Percentiles rank a stretch among this genome's conserved stretches.
These are phyloP conservation scores for Microstegium vimineum DNA, from an alignment of 176 grass and related monocot species.

Conservation along the genomic window DNA sequence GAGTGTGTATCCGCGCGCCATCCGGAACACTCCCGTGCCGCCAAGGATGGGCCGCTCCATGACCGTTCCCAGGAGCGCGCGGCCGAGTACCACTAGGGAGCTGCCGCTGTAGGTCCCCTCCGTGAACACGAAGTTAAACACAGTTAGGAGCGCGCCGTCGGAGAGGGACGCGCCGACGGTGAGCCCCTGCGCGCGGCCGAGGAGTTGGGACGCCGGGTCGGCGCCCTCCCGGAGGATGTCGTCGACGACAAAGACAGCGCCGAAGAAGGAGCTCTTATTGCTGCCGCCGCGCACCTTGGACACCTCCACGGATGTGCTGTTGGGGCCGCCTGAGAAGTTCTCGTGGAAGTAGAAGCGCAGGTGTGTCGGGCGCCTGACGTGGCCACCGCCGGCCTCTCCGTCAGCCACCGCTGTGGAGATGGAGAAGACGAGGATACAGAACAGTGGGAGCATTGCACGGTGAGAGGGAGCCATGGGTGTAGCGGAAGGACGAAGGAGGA, in stretches of 20 bases:
- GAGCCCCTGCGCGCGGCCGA: slow-evolving; percentile 24
- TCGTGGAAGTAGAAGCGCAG: slow-evolving; percentile 42
- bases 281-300: neutral
- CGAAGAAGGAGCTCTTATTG: neutral
- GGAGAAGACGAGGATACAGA: neutral
- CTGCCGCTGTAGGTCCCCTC: slow-evolving; percentile 20
- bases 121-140: slow-evolving; percentile 13
- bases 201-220: slow-evolving; percentile 15
- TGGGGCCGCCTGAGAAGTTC: neutral
- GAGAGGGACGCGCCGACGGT: neutral
- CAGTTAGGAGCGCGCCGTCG: neutral
- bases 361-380: neutral
- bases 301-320: neutral
- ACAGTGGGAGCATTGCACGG: neutral
- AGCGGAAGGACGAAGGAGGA: too few relatives aligned
- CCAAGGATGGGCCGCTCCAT: slow-evolving; percentile 26
- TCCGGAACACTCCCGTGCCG: slow-evolving; percentile 32
- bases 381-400: neutral
- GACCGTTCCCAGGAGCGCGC: neutral
- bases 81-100: slow-evolving; percentile 14
- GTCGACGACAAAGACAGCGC: neutral
- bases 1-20: slow-evolving; percentile 25
- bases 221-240: slow-evolving; percentile 22
- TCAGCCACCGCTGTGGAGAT: neutral
- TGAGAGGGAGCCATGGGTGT: neutral